phyloP scores from a whole-genome alignment of 805 yeast species.

The Myxozyma monticola region DNA sequence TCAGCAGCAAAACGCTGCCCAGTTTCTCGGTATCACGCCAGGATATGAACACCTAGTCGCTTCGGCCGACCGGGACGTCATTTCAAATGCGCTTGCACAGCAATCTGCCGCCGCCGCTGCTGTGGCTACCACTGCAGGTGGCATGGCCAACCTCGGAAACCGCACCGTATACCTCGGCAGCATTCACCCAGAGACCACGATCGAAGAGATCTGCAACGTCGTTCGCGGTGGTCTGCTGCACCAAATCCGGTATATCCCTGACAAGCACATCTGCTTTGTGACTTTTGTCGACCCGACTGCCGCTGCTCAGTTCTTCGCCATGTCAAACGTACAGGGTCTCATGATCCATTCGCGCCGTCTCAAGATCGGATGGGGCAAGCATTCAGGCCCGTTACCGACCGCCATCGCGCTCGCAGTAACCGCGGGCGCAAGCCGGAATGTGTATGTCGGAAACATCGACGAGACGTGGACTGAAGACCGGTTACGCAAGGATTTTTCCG shows the following conservation, averaged over 20 bases:
- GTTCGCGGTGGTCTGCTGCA: constrained; percentile 94
- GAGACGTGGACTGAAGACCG: constrained; percentile 51
- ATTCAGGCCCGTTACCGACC: constrained; percentile 86
- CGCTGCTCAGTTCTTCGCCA: constrained; percentile 95
- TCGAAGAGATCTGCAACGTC: constrained; percentile 93
- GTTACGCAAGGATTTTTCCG: constrained; percentile 69
- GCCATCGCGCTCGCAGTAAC: constrained; percentile 87
- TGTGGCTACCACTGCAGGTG: constrained; percentile 92
- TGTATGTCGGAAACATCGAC: constrained; percentile 76
- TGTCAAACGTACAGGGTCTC: constrained; percentile 86
- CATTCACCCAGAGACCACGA: constrained; percentile 80
- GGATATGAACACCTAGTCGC: constrained; percentile 80
- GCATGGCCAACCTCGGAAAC: constrained; percentile 87
- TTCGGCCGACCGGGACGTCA: constrained; percentile 58
- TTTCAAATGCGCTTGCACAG: constrained; percentile 60
- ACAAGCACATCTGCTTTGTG: constrained; percentile 88
- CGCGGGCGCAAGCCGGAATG: constrained; percentile 91
- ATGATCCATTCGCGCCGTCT: constrained; percentile 82
- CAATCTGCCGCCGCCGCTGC: constrained; percentile 98
- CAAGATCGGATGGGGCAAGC: constrained; percentile 97
- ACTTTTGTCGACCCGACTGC: constrained; percentile 96
- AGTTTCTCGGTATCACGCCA: constrained; percentile 86
- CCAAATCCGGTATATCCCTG: constrained; percentile 73
- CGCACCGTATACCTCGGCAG: constrained; percentile 91
- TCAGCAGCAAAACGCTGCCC: constrained; percentile 96